Base-by-base conservation (phyloP, 2,329 filamentous ascomycete species). In the Verticillium nubilum region DNA sequence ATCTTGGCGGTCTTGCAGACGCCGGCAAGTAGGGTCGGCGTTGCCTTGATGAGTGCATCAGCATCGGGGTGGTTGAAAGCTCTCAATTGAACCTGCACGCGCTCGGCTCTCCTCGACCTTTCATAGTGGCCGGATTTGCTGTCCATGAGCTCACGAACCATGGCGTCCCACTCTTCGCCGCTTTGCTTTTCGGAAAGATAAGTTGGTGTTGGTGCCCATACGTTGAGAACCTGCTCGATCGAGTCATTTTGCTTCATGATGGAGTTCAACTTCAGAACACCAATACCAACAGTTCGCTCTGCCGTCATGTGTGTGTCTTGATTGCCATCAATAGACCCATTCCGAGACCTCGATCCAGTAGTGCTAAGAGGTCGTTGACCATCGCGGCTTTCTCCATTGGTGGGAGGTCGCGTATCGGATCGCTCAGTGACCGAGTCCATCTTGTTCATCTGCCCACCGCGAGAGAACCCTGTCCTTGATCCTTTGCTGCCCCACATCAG, bases 1-100 rank as follows among this genome's bases (percentile, higher is more conserved):
- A 98, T 93, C 71, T 95, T 95, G 67, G 82, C 89, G 0, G 93
- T 96, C 72, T 89, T 89, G 60, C 82, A 82, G 61, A 98, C 85
- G 57, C 89, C 88, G 56, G 96, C 89, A 15, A 99, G 84, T 15
- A 96, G 77, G 0, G 94, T 98, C 0, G 95, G 95, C 3, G 92
- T 97, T 54, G 89, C 86, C 68, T 90, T 91, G 69, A 98, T 89
- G 47, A 99, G 82, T 0, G 77, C 79, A 64, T 96, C 92, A 1
- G 92, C 86, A 67, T 98, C 92, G 1, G 85, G 80, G 66, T 89
- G 84, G 35, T 86, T 83, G 71, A 97, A 97, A 1, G 90, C 83
- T 66, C 88, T 89, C 15, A 97, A 77, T 61, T 91, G 89, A 1
- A 97, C 78, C 65, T 94, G 90, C 5, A 98, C 76, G 28, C 90